phyloP scores from a whole-genome alignment of 495 filamentous ascomycete genomes.

The Neurospora sp. region DNA sequence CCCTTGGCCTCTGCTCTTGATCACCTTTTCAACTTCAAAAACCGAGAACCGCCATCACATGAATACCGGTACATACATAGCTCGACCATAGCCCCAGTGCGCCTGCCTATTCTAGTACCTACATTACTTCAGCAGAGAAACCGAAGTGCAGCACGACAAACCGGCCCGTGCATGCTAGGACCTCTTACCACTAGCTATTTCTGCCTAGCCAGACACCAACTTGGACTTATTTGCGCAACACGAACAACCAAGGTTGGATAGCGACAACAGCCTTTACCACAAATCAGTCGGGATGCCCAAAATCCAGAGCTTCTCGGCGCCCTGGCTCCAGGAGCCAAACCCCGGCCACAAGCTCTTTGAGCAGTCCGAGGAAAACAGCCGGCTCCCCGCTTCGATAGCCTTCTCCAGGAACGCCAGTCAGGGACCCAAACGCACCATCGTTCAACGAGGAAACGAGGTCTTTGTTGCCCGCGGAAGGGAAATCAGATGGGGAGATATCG shows the following conservation, averaged over 20 bases:
- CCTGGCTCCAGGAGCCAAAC: slow-evolving; percentile 68
- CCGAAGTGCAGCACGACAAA: neutral
- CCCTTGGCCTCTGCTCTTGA: neutral
- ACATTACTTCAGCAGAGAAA: neutral
- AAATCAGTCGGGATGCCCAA: slow-evolving; percentile 52
- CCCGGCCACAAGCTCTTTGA: slow-evolving; percentile 65
- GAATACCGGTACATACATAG: neutral
- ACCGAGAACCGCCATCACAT: neutral
- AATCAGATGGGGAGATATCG: slow-evolving; percentile 76
- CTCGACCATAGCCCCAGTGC: neutral
- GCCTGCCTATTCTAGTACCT: neutral
- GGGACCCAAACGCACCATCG: slow-evolving; percentile 59
- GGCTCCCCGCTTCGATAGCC: slow-evolving; percentile 11
- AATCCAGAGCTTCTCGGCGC: slow-evolving; percentile 68
- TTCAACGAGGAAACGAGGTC: slow-evolving; percentile 64
- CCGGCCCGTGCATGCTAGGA: neutral
- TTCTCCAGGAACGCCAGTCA: slow-evolving; percentile 30
- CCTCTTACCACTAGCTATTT: neutral
- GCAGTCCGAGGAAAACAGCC: slow-evolving; percentile 20
- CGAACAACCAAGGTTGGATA: neutral
- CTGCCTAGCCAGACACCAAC: neutral
- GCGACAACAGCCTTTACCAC: neutral
- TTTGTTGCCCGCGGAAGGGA: slow-evolving; percentile 78
- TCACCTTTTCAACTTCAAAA: neutral
- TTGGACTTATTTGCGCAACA: neutral